Percentiles rank a stretch among this genome's conserved stretches.
Conservation (phyloP, 768 basidiomycete genomes). For the Macrolepiota fuliginosa region DNA sequence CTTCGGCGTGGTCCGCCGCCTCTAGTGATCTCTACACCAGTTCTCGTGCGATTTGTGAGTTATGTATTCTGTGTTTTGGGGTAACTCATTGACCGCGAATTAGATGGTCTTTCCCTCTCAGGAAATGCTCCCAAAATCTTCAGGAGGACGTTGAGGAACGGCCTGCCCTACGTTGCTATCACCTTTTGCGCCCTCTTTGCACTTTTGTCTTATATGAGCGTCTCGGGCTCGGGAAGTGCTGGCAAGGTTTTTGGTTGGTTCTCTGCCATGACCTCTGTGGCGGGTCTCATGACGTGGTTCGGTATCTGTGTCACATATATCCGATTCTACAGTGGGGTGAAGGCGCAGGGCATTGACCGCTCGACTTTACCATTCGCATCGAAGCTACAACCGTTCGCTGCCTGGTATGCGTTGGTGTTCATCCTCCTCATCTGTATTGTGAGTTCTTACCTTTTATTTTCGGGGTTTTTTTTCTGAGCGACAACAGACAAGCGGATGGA, state of each 20-base stretch:
- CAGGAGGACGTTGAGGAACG: conserved; percentile 59
- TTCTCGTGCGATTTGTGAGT: conserved; percentile 80
- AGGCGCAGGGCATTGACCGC: conserved; percentile 77
- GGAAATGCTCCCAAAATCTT: conserved; percentile 87
- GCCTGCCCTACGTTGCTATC: conserved; percentile 77
- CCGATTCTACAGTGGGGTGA: conserved; percentile 83
- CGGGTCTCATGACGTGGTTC: conserved; percentile 79
- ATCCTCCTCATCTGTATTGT: conserved; percentile 61
- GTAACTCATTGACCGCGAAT: conserved; percentile 1
- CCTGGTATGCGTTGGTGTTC: conserved; percentile 49
- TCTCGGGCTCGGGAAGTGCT: conserved; percentile 52
- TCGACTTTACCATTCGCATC: conserved; percentile 67
- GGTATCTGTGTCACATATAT: conserved; percentile 75
- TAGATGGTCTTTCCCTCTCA: conserved; percentile 76
- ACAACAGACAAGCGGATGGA: conserved; percentile 42
- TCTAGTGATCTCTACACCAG: conserved; percentile 88
- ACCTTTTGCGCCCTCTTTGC: conserved; percentile 67
- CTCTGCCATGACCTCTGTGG: conserved; percentile 67
- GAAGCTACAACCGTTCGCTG: conserved; percentile 68
- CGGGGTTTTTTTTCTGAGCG: neutral
- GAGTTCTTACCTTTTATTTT: conserved; percentile 23
- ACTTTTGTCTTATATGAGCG: conserved; percentile 79
- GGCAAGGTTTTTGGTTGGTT: conserved; percentile 82
- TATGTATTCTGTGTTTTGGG: neutral
- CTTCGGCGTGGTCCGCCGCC: conserved; percentile 91